Evolutionary conservation across 1,139 yeast species (phyloP), one percentile per base, ranked within the genome.

Genomic region (Debaryomyces sp.): DNA sequence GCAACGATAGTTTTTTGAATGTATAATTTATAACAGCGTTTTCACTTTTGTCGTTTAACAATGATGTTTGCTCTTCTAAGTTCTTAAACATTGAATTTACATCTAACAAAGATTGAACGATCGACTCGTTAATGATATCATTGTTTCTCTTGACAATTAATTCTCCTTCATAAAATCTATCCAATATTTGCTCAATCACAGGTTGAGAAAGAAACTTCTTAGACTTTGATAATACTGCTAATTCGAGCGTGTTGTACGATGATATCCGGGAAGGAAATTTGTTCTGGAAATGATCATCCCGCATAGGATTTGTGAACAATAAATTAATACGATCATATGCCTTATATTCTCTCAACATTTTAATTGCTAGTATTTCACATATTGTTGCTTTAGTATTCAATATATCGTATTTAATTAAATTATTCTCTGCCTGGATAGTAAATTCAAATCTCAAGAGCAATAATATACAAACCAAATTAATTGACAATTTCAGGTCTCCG

Each of bases 171-270:
- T 84, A 82, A 42, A 83, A 75, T 46, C 78, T 73, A 45, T 78
- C 78, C 46, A 82, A 60, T 2, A 81, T 77, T 33, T 76, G 71
- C 2, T 77, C 71, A 4, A 82, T 76, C 15, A 79, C 72, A 0
- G 87, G 87, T 57, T 82, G 85, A 2, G 84, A 76, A 45, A 82
- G 65, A 51, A 82, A 79, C 53, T 69, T 70, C 55, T 82, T 82
- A 2, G 85, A 79, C 51, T 79, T 78, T 15, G 84, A 75, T 45
- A 80, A 67, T 39, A 82, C 77, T 12, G 84, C 78, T 41, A 82
- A 64, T 56, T 82, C 87, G 43, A 82, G 63, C 0, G 86, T 78
- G 38, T 79, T 78, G 52, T 80, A 78, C 6, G 41, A 18, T 9
- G 32, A 23, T 7, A 40, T 10, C 43, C 54, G 39, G 41, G 15